Conservation (phyloP, 129 eudicot genomes). For the Flaveria ramosissima region DNA sequence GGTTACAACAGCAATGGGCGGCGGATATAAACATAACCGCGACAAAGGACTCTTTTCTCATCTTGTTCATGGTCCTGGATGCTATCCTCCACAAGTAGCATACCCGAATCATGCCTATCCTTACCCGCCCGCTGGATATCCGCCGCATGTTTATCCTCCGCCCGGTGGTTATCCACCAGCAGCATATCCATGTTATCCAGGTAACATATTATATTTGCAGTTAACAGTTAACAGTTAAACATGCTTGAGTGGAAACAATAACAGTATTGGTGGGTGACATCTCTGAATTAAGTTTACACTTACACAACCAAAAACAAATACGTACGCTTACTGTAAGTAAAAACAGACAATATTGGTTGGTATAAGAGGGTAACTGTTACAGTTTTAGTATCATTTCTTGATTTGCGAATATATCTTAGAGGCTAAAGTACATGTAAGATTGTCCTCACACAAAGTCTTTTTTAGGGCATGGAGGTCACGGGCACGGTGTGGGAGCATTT, state of each 20-base stretch:
- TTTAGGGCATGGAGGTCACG: conserved; percentile 38
- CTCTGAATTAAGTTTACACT: too few species aligned
- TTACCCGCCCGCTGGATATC: conserved; percentile 21
- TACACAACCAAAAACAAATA: too few species aligned
- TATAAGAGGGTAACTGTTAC: too few species aligned
- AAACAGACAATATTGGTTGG: too few species aligned
- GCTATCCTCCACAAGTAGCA: background rate
- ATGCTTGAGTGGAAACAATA: too few species aligned
- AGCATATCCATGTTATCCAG: conserved; percentile 29
- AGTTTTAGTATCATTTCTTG: background rate
- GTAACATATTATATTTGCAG: background rate
- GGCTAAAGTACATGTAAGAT: background rate
- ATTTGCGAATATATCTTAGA: background rate
- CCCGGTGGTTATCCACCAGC: conserved; percentile 20
- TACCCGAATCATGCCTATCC: background rate
- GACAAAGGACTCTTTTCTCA: background rate
- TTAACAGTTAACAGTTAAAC: too few species aligned
- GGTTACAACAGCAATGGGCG: conserved; percentile 2
- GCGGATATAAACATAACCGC: background rate
- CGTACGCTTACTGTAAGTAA: too few species aligned
- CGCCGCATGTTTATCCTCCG: conserved; percentile 26
- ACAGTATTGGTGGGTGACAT: too few species aligned
- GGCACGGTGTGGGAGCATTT: conserved; percentile 37
- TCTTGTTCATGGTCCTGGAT: background rate
- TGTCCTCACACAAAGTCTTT: conserved; percentile 11